Conservation (phyloP, 169 alveolate genomes). For the Eimeria zaria region DNA sequence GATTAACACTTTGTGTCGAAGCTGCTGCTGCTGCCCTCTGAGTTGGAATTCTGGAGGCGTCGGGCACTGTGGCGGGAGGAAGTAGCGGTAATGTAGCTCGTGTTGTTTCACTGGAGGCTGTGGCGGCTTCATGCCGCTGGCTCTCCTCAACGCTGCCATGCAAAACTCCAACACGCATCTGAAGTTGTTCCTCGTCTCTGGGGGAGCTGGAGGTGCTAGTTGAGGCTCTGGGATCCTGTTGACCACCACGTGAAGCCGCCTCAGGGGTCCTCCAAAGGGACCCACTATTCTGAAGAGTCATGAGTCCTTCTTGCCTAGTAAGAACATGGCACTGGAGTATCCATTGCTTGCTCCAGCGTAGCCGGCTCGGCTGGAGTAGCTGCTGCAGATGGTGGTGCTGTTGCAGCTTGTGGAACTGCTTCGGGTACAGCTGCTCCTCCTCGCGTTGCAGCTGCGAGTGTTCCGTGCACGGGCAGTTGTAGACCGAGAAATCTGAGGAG, state of each 20-base stretch:
- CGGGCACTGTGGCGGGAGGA: neutral
- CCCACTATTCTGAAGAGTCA: slow-evolving; percentile 20
- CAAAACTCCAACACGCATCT: neutral
- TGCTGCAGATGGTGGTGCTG: slow-evolving; percentile 24
- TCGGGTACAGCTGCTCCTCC: slow-evolving; percentile 29
- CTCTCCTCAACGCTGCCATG: neutral
- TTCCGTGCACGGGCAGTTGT: neutral
- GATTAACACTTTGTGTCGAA: neutral
- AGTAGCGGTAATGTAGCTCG: neutral
- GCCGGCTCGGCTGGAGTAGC: slow-evolving; percentile 31
- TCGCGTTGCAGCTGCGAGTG: slow-evolving; percentile 9
- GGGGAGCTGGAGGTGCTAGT: slow-evolving; percentile 1
- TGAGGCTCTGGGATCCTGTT: slow-evolving; percentile 16
- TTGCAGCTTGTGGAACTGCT: neutral
- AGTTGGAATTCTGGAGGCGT: neutral
- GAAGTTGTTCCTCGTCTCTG: neutral
- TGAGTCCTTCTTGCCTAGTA: slow-evolving; percentile 22
- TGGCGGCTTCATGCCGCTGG: neutral
- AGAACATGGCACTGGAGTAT: neutral
- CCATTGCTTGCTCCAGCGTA: slow-evolving; percentile 25
- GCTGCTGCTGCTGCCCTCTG: neutral
- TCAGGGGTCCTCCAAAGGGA: slow-evolving; percentile 28
- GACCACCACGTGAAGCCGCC: slow-evolving; percentile 12
- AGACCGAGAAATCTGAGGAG: neutral
- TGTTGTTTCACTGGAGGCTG: neutral